These are phyloP conservation scores for Asparagopsis taxiformis DNA, from an alignment of 31 red algal genomes.

Conservation along the genomic window DNA sequence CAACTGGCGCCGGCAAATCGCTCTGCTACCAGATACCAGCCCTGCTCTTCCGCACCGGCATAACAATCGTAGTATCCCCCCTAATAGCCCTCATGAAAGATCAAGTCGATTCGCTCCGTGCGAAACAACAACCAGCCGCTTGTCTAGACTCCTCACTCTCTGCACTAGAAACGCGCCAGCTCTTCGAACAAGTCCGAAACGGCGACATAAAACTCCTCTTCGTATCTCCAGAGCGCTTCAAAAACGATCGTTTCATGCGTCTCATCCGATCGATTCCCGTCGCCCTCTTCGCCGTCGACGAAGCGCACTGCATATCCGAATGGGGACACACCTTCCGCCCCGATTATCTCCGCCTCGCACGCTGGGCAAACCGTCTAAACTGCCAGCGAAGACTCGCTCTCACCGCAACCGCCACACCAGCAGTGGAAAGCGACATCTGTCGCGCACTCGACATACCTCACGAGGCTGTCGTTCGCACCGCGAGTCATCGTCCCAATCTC, in stretches of 20 bases:
- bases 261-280: slow-evolving; percentile 35
- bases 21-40: slow-evolving; percentile 97
- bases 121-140: slow-evolving; percentile 65
- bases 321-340: slow-evolving; percentile 98
- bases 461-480: slow-evolving; percentile 21
- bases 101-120: slow-evolving; percentile 75
- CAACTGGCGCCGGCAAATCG: slow-evolving; percentile 94
- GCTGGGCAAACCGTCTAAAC: slow-evolving; percentile 51
- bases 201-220: slow-evolving; percentile 65
- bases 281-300: slow-evolving; percentile 85
- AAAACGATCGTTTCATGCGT: slow-evolving; percentile 57
- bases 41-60: slow-evolving; percentile 54
- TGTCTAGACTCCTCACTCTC: slow-evolving; percentile 75
- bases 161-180: slow-evolving; percentile 37
- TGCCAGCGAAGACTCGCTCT: slow-evolving; percentile 67
- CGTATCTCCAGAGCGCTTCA: slow-evolving; percentile 90
- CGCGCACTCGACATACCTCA: slow-evolving; percentile 63
- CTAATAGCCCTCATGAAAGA: slow-evolving; percentile 96
- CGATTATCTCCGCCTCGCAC: slow-evolving; percentile 79
- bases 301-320: slow-evolving; percentile 97
- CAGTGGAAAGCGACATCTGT: slow-evolving; percentile 78
- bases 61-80: slow-evolving; percentile 95
- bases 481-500: slow-evolving; percentile 47
- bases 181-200: slow-evolving; percentile 21
- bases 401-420: slow-evolving; percentile 91